Percentiles rank a stretch among this genome's conserved stretches.
These are phyloP conservation scores for Fusarium torulosum DNA, from an alignment of 2,329 filamentous ascomycete species.

Conservation along the genomic window DNA sequence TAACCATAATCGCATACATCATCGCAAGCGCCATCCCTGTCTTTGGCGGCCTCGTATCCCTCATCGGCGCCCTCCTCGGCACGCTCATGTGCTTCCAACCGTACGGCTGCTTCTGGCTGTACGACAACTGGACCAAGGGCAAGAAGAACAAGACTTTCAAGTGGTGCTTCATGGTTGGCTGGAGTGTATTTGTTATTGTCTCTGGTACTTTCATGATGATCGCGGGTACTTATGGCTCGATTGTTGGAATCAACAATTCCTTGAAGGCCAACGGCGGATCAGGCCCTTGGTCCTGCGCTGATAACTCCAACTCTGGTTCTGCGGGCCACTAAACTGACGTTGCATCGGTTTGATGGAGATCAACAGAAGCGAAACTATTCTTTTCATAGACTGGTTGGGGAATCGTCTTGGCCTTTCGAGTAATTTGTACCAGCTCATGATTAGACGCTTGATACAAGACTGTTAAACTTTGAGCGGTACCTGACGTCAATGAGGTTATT, in stretches of 20 bases:
- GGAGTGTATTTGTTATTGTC: conserved; percentile 29
- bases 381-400: too few relatives aligned
- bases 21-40: conserved; percentile 44
- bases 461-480: too few relatives aligned
- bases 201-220: conserved; percentile 56
- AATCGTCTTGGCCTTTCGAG: too few relatives aligned
- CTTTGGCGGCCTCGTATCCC: conserved; percentile 47
- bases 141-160: conserved; percentile 1
- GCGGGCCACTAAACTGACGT: conserved; percentile 14
- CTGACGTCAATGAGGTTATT: too few relatives aligned
- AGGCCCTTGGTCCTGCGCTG: conserved; percentile 57
- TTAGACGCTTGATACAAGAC: too few relatives aligned
- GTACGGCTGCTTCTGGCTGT: conserved; percentile 49
- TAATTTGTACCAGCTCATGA: too few relatives aligned
- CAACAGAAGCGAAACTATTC: too few relatives aligned
- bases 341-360: too few relatives aligned
- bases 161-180: conserved; percentile 32
- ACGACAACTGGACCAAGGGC: conserved; percentile 45
- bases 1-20: conserved; percentile 47
- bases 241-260: conserved; percentile 52
- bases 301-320: conserved; percentile 55
- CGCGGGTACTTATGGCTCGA: conserved; percentile 59
- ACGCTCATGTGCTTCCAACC: conserved; percentile 50
- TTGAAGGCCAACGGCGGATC: conserved; percentile 54
- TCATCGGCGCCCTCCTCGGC: conserved; percentile 49